These are phyloP conservation scores for Ascochyta lentis DNA, from an alignment of 2,329 filamentous ascomycete species.

Conservation along the genomic window DNA sequence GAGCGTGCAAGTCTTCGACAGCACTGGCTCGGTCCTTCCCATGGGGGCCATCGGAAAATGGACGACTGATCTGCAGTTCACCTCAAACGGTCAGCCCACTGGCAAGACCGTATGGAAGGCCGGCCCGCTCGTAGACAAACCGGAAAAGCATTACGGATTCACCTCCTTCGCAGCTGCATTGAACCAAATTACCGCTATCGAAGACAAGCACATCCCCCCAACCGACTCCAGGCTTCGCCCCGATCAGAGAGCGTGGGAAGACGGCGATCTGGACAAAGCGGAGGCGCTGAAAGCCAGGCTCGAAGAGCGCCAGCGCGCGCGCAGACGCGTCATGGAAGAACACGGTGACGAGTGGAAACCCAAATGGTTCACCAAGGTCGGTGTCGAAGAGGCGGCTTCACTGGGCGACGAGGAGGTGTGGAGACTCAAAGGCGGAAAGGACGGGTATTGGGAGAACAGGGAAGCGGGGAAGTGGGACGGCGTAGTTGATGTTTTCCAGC, in stretches of 20 bases:
- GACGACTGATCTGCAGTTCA: conserved; percentile 75
- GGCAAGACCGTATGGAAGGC: conserved; percentile 79
- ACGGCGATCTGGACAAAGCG: conserved; percentile 80
- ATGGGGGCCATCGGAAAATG: conserved; percentile 81
- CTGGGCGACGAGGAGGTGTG: conserved; percentile 56
- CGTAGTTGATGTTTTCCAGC: conserved; percentile 62
- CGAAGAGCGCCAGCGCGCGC: conserved; percentile 81
- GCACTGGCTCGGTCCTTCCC: conserved; percentile 69
- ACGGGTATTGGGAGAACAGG: conserved; percentile 93
- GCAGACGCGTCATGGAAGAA: conserved; percentile 78
- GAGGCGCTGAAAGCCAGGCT: conserved; percentile 82
- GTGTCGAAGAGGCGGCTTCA: conserved; percentile 36
- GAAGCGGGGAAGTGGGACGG: conserved; percentile 70
- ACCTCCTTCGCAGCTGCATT: conserved; percentile 84
- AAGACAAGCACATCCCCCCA: conserved; percentile 74
- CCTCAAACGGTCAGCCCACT: conserved; percentile 65
- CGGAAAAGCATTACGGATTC: conserved; percentile 82
- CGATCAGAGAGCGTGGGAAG: conserved; percentile 85
- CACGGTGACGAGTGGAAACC: conserved; percentile 75
- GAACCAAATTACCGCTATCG: conserved; percentile 85
- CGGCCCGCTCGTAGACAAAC: conserved; percentile 78
- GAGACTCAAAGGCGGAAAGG: conserved; percentile 77
- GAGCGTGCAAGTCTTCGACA: conserved; percentile 73
- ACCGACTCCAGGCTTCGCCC: conserved; percentile 86
- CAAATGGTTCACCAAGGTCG: conserved; percentile 81